A percentile compares a stretch with the other conserved stretches of the same genome.
phyloP scores from a whole-genome alignment of 148 eudicot genomes.

The Rhododendron vialii region DNA sequence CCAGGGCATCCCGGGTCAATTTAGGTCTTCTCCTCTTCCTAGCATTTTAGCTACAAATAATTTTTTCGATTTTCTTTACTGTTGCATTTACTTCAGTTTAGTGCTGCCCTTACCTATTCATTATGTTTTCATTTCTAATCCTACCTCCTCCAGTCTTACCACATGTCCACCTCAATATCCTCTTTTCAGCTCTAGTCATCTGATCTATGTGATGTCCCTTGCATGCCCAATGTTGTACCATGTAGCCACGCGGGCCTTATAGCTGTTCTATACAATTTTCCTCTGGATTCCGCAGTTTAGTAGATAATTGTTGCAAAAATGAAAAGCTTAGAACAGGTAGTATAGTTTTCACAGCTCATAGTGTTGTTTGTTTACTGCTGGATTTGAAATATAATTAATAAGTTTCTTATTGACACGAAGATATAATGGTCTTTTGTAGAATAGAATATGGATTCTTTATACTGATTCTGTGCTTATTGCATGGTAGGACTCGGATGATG shows the following conservation, averaged over 20 bases:
- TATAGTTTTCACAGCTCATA: not conserved
- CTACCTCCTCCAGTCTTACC: not conserved
- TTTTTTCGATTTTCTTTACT: not conserved
- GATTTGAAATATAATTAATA: not conserved
- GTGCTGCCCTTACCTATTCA: not conserved
- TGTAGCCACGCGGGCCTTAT: not conserved
- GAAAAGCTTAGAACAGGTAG: not conserved
- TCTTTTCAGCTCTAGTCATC: not conserved
- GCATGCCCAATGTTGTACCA: not conserved
- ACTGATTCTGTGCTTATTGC: slow-evolving; percentile 2
- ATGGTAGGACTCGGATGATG: slow-evolving; percentile 77
- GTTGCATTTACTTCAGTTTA: not conserved
- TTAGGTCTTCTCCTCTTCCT: not conserved
- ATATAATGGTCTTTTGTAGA: not conserved
- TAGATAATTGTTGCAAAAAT: not conserved
- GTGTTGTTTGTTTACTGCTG: not conserved
- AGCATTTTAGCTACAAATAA: not conserved
- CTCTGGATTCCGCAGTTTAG: not conserved
- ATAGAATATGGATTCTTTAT: not conserved
- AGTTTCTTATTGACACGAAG: not conserved
- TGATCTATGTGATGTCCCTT: not conserved
- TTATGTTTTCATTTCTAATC: not conserved
- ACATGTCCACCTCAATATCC: not conserved
- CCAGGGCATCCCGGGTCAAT: not conserved
- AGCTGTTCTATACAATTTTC: not conserved